A percentile compares a stretch with the other conserved stretches of the same genome.
phyloP scores from a whole-genome alignment of 1,284 basidiomycete genomes.

The Wolfiporia cocos region DNA sequence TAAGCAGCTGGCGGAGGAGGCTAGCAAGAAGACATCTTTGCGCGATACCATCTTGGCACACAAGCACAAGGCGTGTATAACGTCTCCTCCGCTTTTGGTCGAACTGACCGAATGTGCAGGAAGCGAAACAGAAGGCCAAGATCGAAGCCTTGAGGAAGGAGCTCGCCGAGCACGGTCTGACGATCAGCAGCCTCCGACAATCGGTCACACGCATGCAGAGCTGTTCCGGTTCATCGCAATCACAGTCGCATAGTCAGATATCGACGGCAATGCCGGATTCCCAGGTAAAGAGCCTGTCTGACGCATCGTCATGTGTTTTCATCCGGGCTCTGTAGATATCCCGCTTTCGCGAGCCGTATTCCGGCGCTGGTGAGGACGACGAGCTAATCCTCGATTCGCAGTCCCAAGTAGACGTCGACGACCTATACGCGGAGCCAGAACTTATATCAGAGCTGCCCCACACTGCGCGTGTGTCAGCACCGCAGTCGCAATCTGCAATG shows the following conservation, averaged over 20 bases:
- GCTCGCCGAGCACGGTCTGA: slow-evolving; percentile 2
- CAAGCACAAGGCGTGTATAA: slow-evolving; percentile 3
- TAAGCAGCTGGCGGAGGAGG: neutral
- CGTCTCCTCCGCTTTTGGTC: neutral
- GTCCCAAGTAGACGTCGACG: neutral
- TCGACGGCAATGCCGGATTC: too few species aligned
- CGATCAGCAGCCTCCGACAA: neutral
- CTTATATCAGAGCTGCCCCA: neutral
- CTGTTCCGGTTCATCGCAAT: too few species aligned
- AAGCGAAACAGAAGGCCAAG: slow-evolving; percentile 13
- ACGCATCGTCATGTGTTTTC: too few species aligned
- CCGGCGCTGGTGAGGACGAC: too few species aligned
- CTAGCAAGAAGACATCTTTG: neutral
- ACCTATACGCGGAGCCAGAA: neutral
- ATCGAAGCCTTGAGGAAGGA: slow-evolving; percentile 13
- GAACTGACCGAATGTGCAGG: slow-evolving; percentile 6
- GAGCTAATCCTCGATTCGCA: too few species aligned
- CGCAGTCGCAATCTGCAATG: neutral
- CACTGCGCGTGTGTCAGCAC: slow-evolving; percentile 1
- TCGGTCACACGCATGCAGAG: neutral
- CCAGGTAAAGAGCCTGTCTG: too few species aligned
- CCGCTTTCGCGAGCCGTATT: too few species aligned
- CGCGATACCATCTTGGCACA: neutral
- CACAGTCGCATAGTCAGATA: too few species aligned
- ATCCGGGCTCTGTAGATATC: too few species aligned